Conservation (phyloP, 345 rosid genomes). For the Citrus unshiu region DNA sequence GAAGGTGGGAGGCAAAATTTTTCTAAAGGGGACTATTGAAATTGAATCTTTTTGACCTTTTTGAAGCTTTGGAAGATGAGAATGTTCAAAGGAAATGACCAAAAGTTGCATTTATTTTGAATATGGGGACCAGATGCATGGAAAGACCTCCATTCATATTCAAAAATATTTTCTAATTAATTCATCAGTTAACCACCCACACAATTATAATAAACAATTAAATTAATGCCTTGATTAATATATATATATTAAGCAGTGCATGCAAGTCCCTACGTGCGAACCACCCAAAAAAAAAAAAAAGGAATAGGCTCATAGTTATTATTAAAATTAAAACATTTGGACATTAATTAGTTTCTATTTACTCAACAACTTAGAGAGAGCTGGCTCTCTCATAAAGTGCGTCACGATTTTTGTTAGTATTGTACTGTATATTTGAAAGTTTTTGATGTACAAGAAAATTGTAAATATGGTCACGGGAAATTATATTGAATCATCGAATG, state of each 20-base stretch:
- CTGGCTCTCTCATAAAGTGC: background rate
- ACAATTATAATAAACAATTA: background rate
- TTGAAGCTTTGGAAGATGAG: slow-evolving; percentile 10
- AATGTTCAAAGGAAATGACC: slow-evolving; percentile 12
- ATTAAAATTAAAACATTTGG: too few relatives aligned
- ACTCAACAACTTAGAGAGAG: background rate
- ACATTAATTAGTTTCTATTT: too few relatives aligned
- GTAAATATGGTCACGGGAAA: slow-evolving; percentile 7
- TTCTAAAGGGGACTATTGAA: slow-evolving; percentile 1
- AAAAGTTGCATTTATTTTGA: slow-evolving; percentile 15
- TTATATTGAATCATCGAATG: slow-evolving; percentile 7
- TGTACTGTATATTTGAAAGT: background rate
- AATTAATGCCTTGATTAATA: too few relatives aligned
- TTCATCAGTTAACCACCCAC: background rate
- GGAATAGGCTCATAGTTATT: background rate
- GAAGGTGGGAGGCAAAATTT: slow-evolving; percentile 16
- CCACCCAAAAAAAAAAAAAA: background rate
- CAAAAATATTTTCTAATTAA: background rate
- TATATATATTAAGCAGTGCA: too few relatives aligned
- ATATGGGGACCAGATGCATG: background rate
- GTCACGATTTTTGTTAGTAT: background rate
- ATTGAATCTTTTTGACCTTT: slow-evolving; percentile 36
- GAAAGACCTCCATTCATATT: background rate
- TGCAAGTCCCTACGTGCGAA: background rate
- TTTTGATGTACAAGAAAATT: background rate